Evolutionary conservation across 179 eudicot genomes (phyloP), one percentile per base, ranked within the genome.

Genomic region (Pouteria campechiana): DNA sequence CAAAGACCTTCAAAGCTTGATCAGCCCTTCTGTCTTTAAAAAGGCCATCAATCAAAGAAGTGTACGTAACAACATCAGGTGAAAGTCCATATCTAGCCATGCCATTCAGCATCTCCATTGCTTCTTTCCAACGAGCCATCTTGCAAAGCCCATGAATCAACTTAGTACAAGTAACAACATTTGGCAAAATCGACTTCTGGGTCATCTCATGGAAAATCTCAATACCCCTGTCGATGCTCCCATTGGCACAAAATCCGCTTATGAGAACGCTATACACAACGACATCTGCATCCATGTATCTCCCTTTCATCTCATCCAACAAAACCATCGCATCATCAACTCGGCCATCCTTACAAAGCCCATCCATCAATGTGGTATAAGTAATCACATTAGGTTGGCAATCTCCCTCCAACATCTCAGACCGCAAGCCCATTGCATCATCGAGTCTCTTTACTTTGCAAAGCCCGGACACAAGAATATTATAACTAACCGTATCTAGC

Each of bases 41-140:
- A 17, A 83, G 79, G 34, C 64, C 78, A 24, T 70, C 60, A 34
- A 87, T 77, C 42, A 87, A 40, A 65, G 66, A 50, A 4, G 68
- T 55, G 42, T 79, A 87, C 15, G 74, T 62, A 37, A 50, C 11
- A 38, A 39, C 55, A 65, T 87, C 80, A 13, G 82, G 87, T 23
- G 11, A 33, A 20, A 80, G 48, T 45, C 84, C 84, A 41, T 22
- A 45, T 16, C 60, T 72, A 7, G 73, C 47, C 92, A 87, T 87
- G n/a, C 39, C 58, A 52, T 51, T 68, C 14, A 72, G 44, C 52
- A 80, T 30, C 15, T 24, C 46, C n/a, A 65, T 41, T 16, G 73
- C 87, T 58, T 83, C 94, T 56, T 75, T 61, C 69, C 76, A 69
- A 16, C 59, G 56, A 4, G 87, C 87, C 46, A 33, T 36, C 54